Evolutionary conservation across 345 rosid genomes (phyloP), one percentile per base, ranked within the genome.

Genomic region (Corchorus olitorius): DNA sequence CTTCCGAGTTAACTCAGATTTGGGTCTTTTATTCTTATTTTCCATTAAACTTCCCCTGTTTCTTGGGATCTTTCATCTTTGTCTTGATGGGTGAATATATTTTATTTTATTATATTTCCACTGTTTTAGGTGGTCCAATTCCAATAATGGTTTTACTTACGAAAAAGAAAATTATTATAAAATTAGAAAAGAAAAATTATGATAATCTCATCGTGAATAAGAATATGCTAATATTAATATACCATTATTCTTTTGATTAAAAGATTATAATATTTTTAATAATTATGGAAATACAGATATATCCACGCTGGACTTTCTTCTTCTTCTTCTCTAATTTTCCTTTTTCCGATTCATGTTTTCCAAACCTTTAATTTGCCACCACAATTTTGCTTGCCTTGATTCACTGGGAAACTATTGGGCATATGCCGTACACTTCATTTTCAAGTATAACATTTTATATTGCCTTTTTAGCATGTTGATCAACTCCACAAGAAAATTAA

Each of bases 171-270:
- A 73, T 54, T 5, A 43, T 37, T 54, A 53, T 34, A 43, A 37
- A 46, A 50, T 3, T 13, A 12, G 13, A 20, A 41, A 11, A 11
- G 45, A 65, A 76, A 49, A 17, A 19, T 72, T 14, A 34, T 33
- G 33, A 22, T 64, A 65, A 55, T 60, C 58, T 17, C 41, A 19
- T 62, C 8, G 49, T 27, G 80, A 76, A 45, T 74, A 58, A 22
- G 85, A 82, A 85, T 82, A 85, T 85, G 66, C 80, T 52, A 14
- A 34, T 76, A 33, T 69, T 27, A 27, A 27, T 27, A 27, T 27
- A 27, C 27, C 27, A 2, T 74, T 70, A 45, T 73, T 55, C 62
- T 12, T 11, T 74, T 50, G 33, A 74, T 33, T 70, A 77, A 35
- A 46, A 72, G 8, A 14, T 63, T 16, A 10, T 13, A 19, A 19